Base-by-base conservation (phyloP, 192 early-diverging fungal species). In the Linnemannia schmuckeri region DNA sequence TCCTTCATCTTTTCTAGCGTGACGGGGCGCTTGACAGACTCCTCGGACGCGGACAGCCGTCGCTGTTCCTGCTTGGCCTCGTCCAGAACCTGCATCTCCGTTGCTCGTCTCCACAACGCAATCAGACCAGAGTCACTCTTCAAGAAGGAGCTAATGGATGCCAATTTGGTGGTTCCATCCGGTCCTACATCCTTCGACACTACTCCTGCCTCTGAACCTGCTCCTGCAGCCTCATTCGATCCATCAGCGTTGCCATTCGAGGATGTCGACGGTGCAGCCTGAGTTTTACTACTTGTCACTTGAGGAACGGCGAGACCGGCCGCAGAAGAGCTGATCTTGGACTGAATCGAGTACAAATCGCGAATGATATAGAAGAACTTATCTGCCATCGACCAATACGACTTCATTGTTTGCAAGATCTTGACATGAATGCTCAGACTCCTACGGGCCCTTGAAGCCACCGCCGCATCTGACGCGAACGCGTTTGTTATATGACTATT, bases 361-460 rank as follows among this genome's bases (percentile, higher is more conserved):
- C 91, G 89, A 24, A 90, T 89, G 72, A 91, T 91, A 55, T 90
- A 90, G 69, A 88, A 91, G 20, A 92, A 86, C 70, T 91, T 93
- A 46, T 88, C 89, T 8, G 91, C 89, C 80, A 91, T 93, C 6
- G 89, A 88, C 92, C 92, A 93, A 35, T 89, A 90, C 35, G 83
- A 74, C 66, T 83, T 78, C 88, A 92, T 89, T 22, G 75, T 80
- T 73, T 87, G 76, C 1, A 92, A 55, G 20, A 89, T 82, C 66
- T 85, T 82, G 69, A 90, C 85, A 75, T 90, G 83, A n/a, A 88
- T 79, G 33, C 74, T 88, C 47, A 93, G 77, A 72, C 82, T 85
- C 18, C 82, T 61, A 68, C 76, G 85, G 8, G 92, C 91, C 30
- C 82, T 87, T 20, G 83, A 61, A 2, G 87, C 89, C 13, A 91